Evolutionary conservation across 768 basidiomycete species (phyloP).

Genomic region (Saitozyma sp.): DNA sequence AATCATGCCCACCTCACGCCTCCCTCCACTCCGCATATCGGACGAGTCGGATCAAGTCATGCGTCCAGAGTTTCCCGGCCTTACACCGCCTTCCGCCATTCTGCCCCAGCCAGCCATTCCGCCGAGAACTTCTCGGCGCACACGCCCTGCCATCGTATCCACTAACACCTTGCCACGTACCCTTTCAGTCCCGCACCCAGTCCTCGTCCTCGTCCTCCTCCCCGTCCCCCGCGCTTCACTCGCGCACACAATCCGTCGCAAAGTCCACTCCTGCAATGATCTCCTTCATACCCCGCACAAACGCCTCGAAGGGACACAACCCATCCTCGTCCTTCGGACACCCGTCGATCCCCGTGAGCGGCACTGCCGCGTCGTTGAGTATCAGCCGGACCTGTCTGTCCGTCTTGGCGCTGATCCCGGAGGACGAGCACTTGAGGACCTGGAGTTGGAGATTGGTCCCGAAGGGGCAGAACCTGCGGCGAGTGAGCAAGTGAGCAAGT

Average conservation of each 20-base stretch:
- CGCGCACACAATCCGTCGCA: constrained; percentile 63
- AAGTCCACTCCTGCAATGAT: constrained; percentile 70
- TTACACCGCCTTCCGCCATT: too few species aligned
- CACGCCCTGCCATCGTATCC: too few species aligned
- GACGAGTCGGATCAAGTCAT: too few species aligned
- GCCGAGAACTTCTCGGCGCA: too few species aligned
- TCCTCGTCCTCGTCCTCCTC: too few species aligned
- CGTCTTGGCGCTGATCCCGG: not conserved
- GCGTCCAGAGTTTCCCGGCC: too few species aligned
- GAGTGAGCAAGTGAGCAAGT: not conserved
- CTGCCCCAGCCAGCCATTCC: too few species aligned
- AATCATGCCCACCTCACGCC: too few species aligned
- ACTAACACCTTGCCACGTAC: too few species aligned
- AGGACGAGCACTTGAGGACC: constrained; percentile 61
- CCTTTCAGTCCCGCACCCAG: too few species aligned
- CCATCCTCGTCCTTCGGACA: constrained; percentile 74
- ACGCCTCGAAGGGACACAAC: constrained; percentile 71
- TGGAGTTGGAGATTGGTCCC: constrained; percentile 70
- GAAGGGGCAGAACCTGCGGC: constrained; percentile 68
- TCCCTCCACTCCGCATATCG: too few species aligned
- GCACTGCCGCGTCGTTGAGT: constrained; percentile 83
- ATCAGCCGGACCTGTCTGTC: constrained; percentile 71
- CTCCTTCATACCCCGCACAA: constrained; percentile 69
- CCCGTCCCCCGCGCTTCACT: not conserved
- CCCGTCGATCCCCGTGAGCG: constrained; percentile 72